These are phyloP conservation scores for Talaromyces sp. DNA, from an alignment of 2,329 filamentous ascomycete species.

Conservation along the genomic window DNA sequence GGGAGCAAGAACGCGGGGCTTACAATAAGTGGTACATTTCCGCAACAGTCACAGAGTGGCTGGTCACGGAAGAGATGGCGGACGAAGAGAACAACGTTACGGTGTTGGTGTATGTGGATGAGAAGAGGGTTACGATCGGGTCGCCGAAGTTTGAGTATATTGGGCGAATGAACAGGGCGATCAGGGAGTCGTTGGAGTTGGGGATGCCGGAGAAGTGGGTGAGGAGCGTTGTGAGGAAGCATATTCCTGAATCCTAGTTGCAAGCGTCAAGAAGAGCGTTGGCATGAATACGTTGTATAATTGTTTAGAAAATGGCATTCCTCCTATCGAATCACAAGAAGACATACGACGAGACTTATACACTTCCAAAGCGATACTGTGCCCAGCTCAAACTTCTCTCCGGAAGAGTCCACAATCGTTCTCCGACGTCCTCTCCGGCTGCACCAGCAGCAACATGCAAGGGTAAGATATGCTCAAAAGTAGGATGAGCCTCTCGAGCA, in stretches of 20 bases:
- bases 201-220: conserved; percentile 36
- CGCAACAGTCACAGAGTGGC: conserved; percentile 31
- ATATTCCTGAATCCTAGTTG: conserved; percentile 1
- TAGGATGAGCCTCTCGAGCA: conserved; percentile 61
- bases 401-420: conserved; percentile 47
- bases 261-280: background rate
- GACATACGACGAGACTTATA: too few species aligned
- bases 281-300: background rate
- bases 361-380: conserved; percentile 50
- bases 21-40: conserved; percentile 40
- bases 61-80: conserved; percentile 23
- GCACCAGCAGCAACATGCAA: conserved; percentile 57
- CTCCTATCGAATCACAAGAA: background rate
- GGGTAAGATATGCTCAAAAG: conserved; percentile 60
- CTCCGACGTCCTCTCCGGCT: conserved; percentile 47
- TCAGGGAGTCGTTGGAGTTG: conserved; percentile 35
- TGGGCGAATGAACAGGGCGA: conserved; percentile 42
- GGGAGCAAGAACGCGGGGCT: conserved; percentile 31
- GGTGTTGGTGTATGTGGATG: conserved; percentile 43
- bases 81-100: conserved; percentile 19
- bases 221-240: conserved; percentile 36
- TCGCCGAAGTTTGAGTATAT: conserved; percentile 40
- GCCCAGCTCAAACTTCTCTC: conserved; percentile 55
- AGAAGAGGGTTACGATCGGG: conserved; percentile 32
- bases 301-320: background rate